Evolutionary conservation across 176 grass and related monocot species (phyloP).

Genomic region (Cocos nucifera): DNA sequence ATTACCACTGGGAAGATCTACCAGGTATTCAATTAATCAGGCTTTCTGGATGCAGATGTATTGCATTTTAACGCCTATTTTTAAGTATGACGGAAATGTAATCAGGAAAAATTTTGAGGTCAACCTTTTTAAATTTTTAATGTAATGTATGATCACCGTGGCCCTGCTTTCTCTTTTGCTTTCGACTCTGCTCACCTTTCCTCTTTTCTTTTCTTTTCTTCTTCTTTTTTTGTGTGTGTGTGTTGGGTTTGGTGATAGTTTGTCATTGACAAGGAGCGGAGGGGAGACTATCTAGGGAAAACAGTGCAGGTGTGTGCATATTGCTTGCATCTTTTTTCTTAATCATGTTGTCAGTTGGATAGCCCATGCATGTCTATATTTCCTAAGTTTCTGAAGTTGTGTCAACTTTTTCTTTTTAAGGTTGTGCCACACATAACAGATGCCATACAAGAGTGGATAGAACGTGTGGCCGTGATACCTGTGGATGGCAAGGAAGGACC

Average conservation of each 20-base stretch:
- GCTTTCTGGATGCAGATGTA: no score
- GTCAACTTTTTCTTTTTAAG: slow-evolving; percentile 42
- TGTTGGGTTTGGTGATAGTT: slow-evolving; percentile 34
- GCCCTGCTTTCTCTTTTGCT: slow-evolving; percentile 8
- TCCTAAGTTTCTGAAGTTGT: slow-evolving; percentile 18
- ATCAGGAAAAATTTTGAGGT: no score
- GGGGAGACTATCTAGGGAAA: slow-evolving; percentile 91
- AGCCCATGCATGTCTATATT: not conserved
- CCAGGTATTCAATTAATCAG: slow-evolving; percentile 39
- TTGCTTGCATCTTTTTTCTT: no score
- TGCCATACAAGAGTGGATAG: slow-evolving; percentile 99
- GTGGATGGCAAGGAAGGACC: slow-evolving; percentile 74
- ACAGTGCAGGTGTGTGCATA: slow-evolving; percentile 61
- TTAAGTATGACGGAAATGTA: no score
- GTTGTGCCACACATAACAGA: slow-evolving; percentile 95
- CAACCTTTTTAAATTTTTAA: no score
- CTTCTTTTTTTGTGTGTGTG: not conserved
- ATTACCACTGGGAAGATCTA: slow-evolving; percentile 98
- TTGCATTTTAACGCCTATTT: no score
- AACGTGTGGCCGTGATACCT: slow-evolving; percentile 63
- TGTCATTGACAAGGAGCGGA: slow-evolving; percentile 95
- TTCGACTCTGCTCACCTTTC: slow-evolving; percentile 12
- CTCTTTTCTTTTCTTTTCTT: slow-evolving; percentile 17
- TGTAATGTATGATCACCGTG: no score
- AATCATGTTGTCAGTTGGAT: not conserved